Evolutionary conservation across 192 early-diverging fungal species (phyloP).

Genomic region (Backusella parvicylindrica): DNA sequence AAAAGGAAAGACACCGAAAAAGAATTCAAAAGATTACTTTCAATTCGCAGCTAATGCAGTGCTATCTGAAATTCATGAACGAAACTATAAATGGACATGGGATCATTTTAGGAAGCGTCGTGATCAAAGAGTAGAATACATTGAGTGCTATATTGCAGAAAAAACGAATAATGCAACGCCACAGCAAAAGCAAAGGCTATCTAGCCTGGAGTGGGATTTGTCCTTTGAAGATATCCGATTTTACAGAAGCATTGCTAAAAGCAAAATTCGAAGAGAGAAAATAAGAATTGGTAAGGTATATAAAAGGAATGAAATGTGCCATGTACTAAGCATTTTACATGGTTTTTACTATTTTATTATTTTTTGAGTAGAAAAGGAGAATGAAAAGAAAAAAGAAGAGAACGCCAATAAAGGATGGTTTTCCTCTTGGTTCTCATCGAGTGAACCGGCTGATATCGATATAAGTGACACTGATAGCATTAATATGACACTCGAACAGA

Average conservation of each 20-base stretch:
- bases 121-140: slow-evolving; percentile 66
- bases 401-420: slow-evolving; percentile 46
- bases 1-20: slow-evolving; percentile 58
- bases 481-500: slow-evolving; percentile 63
- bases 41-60: slow-evolving; percentile 62
- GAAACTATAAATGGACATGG: slow-evolving; percentile 71
- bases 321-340: neutral
- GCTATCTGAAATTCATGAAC: slow-evolving; percentile 71
- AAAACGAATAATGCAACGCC: slow-evolving; percentile 33
- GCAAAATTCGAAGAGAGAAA: slow-evolving; percentile 58
- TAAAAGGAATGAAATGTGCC: neutral
- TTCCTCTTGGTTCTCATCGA: slow-evolving; percentile 28
- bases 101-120: slow-evolving; percentile 63
- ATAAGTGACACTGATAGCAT: slow-evolving; percentile 2
- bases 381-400: slow-evolving; percentile 34
- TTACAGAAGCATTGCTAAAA: slow-evolving; percentile 64
- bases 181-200: slow-evolving; percentile 42
- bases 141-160: slow-evolving; percentile 51
- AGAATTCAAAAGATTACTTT: slow-evolving; percentile 75
- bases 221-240: slow-evolving; percentile 77
- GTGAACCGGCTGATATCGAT: neutral
- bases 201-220: slow-evolving; percentile 57
- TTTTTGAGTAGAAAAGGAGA: slow-evolving; percentile 14
- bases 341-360: neutral
- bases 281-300: slow-evolving; percentile 35